These are phyloP conservation scores for Fusarium sp. DNA, from an alignment of 2,329 filamentous ascomycete genomes.

Conservation along the genomic window DNA sequence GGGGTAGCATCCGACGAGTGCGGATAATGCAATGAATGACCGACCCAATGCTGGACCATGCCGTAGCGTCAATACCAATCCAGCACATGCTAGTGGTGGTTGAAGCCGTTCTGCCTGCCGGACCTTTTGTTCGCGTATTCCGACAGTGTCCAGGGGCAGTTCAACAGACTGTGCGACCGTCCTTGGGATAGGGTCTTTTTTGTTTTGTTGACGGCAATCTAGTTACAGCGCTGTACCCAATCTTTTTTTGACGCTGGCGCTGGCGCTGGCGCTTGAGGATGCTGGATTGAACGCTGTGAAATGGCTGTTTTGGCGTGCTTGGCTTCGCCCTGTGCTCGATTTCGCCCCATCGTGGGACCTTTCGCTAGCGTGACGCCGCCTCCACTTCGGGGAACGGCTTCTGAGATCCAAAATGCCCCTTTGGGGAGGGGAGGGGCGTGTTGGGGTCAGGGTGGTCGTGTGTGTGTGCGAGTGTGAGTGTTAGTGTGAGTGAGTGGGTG, in stretches of 20 bases:
- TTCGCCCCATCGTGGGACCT: conserved; percentile 24
- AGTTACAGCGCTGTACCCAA: neutral
- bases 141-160: conserved; percentile 19
- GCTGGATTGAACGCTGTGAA: conserved; percentile 22
- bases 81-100: conserved; percentile 15
- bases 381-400: conserved; percentile 36
- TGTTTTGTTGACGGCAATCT: neutral
- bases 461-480: neutral
- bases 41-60: conserved; percentile 9
- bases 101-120: conserved; percentile 27
- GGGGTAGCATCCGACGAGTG: conserved; percentile 37
- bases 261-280: neutral
- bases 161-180: conserved; percentile 20
- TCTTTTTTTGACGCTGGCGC: neutral
- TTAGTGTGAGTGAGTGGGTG: conserved; percentile 7
- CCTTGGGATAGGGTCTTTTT: neutral
- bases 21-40: conserved; percentile 27
- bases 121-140: conserved; percentile 13
- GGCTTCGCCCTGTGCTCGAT: conserved; percentile 25
- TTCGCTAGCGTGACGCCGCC: conserved; percentile 37
- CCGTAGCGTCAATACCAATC: conserved; percentile 21
- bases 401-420: conserved; percentile 28
- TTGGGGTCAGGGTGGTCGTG: conserved; percentile 2
- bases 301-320: conserved; percentile 36
- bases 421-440: conserved; percentile 16